Base-by-base conservation (phyloP, 2,329 filamentous ascomycete genomes). In the Beauveria varroae region DNA sequence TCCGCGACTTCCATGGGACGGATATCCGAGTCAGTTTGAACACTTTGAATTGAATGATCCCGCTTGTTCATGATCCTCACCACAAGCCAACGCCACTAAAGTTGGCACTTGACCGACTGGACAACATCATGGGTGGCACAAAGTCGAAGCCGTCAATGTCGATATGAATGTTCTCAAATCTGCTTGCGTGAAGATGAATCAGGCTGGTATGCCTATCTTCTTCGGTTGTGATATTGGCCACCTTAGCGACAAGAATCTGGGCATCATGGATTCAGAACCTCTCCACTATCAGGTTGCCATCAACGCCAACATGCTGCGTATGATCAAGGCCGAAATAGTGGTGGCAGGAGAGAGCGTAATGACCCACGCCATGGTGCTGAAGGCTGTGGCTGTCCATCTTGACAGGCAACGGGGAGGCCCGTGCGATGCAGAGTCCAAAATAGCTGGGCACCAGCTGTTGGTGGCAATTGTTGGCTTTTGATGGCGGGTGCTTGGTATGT, bases 311-410 rank as follows among this genome's bases (percentile, higher is more conserved):
- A 78, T 96, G 26, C 80, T 93, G 9, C 85, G 84, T 20, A 81
- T 96, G 82, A 84, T 78, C 68, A 96, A 96, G 75, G 88, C 88
- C 1, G 83, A 91, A 68, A 79, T 91, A 3, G 76, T 96, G 51
- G 78, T 83, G 67, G 87, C 87, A 0, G 86, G 89, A 12, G 91
- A 96, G 75, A 88, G 84, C 59, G 81, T 84, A 56, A 96, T 96
- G 91, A 96, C 91, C 1, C 92, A 96, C 69, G 92, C 92, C 5
- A 96, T 96, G 92, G 90, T 96, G 0, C 75, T 96, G 64, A 96
- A 91, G 2, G 92, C 85, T 1, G 92, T 96, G 2, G 92, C 85
- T 1, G 92, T 96, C 51, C 91, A 96, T 70, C 72, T 96, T 3
- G 87, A 89, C 63, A 81, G 30, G 75, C 84, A 63, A 75, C 72